These are phyloP conservation scores for Cantharellus cinnabarinus DNA, from an alignment of 768 basidiomycete genomes.

Conservation along the genomic window DNA sequence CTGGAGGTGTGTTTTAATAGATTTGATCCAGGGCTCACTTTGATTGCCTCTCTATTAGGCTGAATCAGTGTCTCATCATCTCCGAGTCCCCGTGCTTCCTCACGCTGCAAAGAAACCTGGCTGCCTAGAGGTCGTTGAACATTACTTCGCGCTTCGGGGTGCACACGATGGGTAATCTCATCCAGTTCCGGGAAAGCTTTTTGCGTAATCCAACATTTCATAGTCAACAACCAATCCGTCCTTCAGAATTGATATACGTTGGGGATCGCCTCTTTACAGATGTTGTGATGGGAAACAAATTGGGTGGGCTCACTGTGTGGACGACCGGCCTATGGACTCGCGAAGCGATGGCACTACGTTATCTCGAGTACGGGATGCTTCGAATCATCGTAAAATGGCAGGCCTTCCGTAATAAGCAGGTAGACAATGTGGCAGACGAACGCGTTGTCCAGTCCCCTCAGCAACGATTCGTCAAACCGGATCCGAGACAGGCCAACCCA, in stretches of 20 bases:
- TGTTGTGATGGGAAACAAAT: slow-evolving; percentile 64
- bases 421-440: neutral
- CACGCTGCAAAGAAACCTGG: slow-evolving; percentile 66
- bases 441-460: neutral
- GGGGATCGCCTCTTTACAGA: slow-evolving; percentile 92
- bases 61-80: slow-evolving; percentile 61
- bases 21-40: neutral
- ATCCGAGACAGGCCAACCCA: neutral
- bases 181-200: slow-evolving; percentile 4
- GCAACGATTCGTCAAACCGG: neutral
- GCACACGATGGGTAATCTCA: too few species aligned
- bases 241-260: slow-evolving; percentile 46
- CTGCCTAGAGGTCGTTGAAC: slow-evolving; percentile 48
- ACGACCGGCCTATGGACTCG: slow-evolving; percentile 13
- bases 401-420: neutral
- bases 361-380: slow-evolving; percentile 4
- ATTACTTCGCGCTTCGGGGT: slow-evolving; percentile 33
- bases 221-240: slow-evolving; percentile 11
- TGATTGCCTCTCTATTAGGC: slow-evolving; percentile 28
- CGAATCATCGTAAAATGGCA: neutral
- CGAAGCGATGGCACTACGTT: slow-evolving; percentile 9
- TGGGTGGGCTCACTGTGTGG: slow-evolving; percentile 17
- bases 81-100: slow-evolving; percentile 62
- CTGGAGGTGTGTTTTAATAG: slow-evolving; percentile 37
- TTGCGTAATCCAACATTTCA: neutral